Evolutionary conservation across 345 rosid genomes (phyloP), one percentile per base, ranked within the genome.

Genomic region (Turnera subulata): DNA sequence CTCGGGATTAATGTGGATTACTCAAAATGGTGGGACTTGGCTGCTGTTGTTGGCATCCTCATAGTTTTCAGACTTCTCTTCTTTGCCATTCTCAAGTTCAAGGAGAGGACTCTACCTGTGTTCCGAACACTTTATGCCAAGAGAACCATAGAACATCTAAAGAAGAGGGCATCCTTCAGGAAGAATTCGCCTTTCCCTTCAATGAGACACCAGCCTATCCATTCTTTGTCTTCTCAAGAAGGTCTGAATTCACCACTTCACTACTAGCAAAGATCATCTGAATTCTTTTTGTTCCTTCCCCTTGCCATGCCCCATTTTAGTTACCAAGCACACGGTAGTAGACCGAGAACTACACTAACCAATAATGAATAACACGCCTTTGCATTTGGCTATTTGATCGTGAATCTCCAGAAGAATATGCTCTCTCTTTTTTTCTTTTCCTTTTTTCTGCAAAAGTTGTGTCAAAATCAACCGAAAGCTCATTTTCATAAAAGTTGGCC

Each of bases 21-120:
- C 53, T 86, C 95, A 6, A 92, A 92, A 61, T 89, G 98, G 98
- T 89, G 84, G 91, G 98, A 92, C 73, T 71, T 89, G 29, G 73
- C 82, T 0, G 84, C 84, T 12, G 49, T 89, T 14, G 69, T 55
- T 11, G 47, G 32, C 40, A 80, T 89, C 64, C 83, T 92, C 20
- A 50, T 84, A 46, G 68, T 75, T 35, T 89, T 76, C 55, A 78
- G 96, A 49, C 62, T 92, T 53, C 55, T 89, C 40, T 92, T 92
- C 82, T 84, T 76, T 66, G 47, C 61, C 19, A 78, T 89, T 35
- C 76, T 92, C 51, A 89, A 89, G 84, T 71, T 83, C 39, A 84
- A 67, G 67, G 97, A 92, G 74, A 80, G 76, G 67, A 88, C 80
- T 50, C 76, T 74, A 22, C 91, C 95, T 0, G 22, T 81, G 50